A percentile compares a stretch with the other conserved stretches of the same genome.
Evolutionary conservation across 495 filamentous ascomycete genomes (phyloP).

Genomic region (Massariosphaeria phaeospora): DNA sequence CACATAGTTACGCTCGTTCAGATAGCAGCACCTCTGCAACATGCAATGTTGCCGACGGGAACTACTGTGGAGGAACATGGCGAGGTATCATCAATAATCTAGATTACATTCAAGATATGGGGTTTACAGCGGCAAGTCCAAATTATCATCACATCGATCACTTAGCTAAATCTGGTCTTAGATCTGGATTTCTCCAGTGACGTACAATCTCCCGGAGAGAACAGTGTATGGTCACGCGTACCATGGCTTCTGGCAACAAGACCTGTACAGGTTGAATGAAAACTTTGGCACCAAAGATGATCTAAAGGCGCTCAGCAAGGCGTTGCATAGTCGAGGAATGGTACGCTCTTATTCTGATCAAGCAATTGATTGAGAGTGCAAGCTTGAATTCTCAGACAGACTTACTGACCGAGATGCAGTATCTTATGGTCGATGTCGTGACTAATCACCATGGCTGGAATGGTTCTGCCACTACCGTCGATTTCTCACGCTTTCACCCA

Average conservation of each 20-base stretch:
- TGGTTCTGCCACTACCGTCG: constrained; percentile 50
- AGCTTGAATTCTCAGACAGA: background rate
- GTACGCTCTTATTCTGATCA: constrained; percentile 18
- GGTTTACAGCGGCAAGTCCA: constrained; percentile 63
- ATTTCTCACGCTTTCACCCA: constrained; percentile 59
- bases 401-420: constrained; percentile 33
- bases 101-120: constrained; percentile 71
- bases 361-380: too few species aligned
- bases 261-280: constrained; percentile 59
- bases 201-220: constrained; percentile 50
- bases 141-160: too few species aligned
- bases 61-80: constrained; percentile 76
- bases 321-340: constrained; percentile 61
- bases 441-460: constrained; percentile 71
- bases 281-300: constrained; percentile 65
- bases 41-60: constrained; percentile 46
- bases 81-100: constrained; percentile 64
- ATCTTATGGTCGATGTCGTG: constrained; percentile 75
- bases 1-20: constrained; percentile 56
- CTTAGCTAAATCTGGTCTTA: constrained; percentile 11
- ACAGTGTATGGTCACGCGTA: constrained; percentile 47
- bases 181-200: constrained; percentile 78
- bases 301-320: constrained; percentile 54
- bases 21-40: constrained; percentile 57
- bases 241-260: constrained; percentile 73